Percentiles rank a stretch among this genome's conserved stretches.
Conservation (phyloP, 495 filamentous ascomycete genomes). For the Baudoinia panamericana region DNA sequence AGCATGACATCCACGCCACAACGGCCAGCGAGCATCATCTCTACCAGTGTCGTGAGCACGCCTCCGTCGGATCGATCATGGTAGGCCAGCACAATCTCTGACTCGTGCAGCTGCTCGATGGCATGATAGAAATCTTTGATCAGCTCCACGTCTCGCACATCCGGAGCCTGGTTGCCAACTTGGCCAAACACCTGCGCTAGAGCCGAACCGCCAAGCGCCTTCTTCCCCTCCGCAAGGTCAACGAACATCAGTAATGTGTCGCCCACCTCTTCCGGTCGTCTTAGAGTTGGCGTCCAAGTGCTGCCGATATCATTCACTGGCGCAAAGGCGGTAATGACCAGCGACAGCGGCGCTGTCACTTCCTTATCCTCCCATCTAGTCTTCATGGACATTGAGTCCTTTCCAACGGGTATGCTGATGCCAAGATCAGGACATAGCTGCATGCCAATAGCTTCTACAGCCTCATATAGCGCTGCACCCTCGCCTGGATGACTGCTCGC, state of each 20-base stretch:
- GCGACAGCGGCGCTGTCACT: constrained; percentile 80
- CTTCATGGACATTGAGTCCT: constrained; percentile 98
- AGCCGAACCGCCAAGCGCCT: constrained; percentile 80
- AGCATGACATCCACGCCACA: constrained; percentile 79
- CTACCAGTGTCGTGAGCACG: constrained; percentile 76
- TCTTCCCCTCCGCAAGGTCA: constrained; percentile 64
- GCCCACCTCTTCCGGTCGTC: constrained; percentile 71
- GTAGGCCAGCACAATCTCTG: constrained; percentile 81
- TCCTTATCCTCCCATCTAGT: constrained; percentile 91
- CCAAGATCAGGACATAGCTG: constrained; percentile 74
- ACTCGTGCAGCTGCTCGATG: constrained; percentile 69
- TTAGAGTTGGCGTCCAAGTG: constrained; percentile 88
- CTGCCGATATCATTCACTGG: constrained; percentile 63
- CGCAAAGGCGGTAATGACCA: constrained; percentile 82
- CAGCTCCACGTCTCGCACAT: constrained; percentile 66
- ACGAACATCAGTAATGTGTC: constrained; percentile 85
- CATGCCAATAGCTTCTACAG: constrained; percentile 82
- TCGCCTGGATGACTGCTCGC: constrained; percentile 88
- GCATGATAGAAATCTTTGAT: constrained; percentile 91
- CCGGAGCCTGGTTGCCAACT: constrained; percentile 69
- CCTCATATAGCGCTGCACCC: constrained; percentile 86
- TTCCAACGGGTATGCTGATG: constrained; percentile 87
- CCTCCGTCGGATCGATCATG: constrained; percentile 93
- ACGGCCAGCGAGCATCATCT: constrained; percentile 97
- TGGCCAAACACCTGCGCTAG: constrained; percentile 85